Evolutionary conservation across 1,284 basidiomycete genomes (phyloP), one percentile per base, ranked within the genome.

Genomic region (Earliella scabrosa): DNA sequence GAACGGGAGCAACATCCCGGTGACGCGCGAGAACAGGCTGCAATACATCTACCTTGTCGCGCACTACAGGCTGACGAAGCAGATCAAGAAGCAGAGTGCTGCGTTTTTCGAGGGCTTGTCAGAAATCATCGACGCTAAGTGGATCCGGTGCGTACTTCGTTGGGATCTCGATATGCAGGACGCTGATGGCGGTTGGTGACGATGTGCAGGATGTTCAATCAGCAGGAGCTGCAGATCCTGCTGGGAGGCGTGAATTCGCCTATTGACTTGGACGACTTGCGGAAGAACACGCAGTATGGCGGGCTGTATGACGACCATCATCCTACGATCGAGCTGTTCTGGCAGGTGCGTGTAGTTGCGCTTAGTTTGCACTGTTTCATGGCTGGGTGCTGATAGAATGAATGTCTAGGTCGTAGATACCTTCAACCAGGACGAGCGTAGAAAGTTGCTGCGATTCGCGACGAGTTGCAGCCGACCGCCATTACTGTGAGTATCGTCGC

Each of bases 21-120:
- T 99, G 18, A 97, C 96, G 11, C 83, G 85, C 44, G 92, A 95
- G 64, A 99, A 99, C 68, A 76, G 93, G 40, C 81, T 97, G 53
- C 87, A 90, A 68, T 95, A 98, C 72, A 98, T 99, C 63, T 90
- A 93, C 66, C 82, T 94, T 14, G 85, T 98, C 23, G 92, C 93
- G 52, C 89, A 95, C 72, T 95, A 96, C 72, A 90, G 89, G 46
- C 81, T 99, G 24, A 95, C 87, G 68, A 86, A 83, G 64, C 96
- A 98, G 74, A 97, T 99, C 66, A 87, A 86, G 64, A 74, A 77
- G 53, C 97, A 99, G 75, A 93, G 89, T 66, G 82, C 87, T 45
- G 93, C 86, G 3, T 91, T 94, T 73, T 93, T 93, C 61, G 86
- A 92, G 51, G 95, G 95, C 1, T 74, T 97, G 35, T 88, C 87